Percentiles rank a stretch among this genome's conserved stretches.
Conservation (phyloP, 306 rosid genomes). For the Trichosanthes cucumerina region DNA sequence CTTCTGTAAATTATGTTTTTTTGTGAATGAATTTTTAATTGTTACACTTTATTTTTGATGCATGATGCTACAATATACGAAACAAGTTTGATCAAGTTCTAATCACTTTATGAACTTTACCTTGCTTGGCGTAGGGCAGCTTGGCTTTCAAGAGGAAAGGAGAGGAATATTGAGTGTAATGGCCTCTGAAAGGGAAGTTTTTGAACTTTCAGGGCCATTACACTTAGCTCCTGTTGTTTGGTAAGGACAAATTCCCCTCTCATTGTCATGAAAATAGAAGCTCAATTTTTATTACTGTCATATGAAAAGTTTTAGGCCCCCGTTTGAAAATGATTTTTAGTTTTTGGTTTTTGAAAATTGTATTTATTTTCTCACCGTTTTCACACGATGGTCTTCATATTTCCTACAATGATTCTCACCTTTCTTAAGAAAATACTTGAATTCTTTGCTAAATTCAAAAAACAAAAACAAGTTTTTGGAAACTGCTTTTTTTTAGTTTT, state of each 20-base stretch:
- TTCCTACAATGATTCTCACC: too few species aligned
- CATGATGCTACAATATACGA: not conserved
- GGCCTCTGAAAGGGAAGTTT: constrained; percentile 62
- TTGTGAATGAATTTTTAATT: not conserved
- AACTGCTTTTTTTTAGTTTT: too few species aligned
- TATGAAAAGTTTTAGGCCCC: not conserved
- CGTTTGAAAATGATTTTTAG: too few species aligned
- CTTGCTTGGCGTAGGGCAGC: constrained; percentile 10
- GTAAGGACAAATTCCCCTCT: constrained; percentile 24
- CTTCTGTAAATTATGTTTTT: not conserved
- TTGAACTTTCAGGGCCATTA: constrained; percentile 71
- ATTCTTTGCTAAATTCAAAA: too few species aligned
- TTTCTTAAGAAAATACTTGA: too few species aligned
- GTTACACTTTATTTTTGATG: not conserved
- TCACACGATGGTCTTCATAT: too few species aligned
- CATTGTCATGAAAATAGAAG: not conserved
- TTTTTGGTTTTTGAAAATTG: too few species aligned
- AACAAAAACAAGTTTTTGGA: too few species aligned
- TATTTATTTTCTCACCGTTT: too few species aligned
- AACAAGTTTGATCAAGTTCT: not conserved
- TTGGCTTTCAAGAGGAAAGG: constrained; percentile 21
- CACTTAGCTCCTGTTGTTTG: constrained; percentile 62
- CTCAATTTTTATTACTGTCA: not conserved
- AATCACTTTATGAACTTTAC: not conserved
- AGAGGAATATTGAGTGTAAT: constrained; percentile 20